Evolutionary conservation across 345 rosid species (phyloP).

Genomic region (Cardamine occulta): DNA sequence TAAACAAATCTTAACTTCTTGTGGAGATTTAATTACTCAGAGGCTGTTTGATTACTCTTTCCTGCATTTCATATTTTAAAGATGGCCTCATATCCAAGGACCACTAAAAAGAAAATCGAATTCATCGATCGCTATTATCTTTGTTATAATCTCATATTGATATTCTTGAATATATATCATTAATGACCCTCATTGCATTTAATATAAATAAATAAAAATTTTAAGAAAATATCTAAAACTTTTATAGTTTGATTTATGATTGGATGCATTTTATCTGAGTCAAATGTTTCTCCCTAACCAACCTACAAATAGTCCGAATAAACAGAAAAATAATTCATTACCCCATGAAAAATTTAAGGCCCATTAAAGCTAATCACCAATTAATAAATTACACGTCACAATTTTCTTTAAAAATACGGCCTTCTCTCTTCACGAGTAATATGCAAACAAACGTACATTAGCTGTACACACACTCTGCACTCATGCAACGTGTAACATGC

Average conservation of each 20-base stretch:
- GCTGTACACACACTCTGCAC: slow-evolving; percentile 20
- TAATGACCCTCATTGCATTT: too few species aligned
- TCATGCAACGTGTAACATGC: slow-evolving; percentile 27
- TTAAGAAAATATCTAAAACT: too few species aligned
- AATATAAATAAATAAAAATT: too few species aligned
- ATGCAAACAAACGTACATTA: slow-evolving; percentile 41
- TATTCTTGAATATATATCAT: too few species aligned
- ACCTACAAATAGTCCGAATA: background rate
- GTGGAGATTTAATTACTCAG: background rate
- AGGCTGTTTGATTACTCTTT: background rate
- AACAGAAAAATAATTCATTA: background rate
- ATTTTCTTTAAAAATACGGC: background rate
- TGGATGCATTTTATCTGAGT: background rate
- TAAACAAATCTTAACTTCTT: background rate
- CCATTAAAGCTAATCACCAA: slow-evolving; percentile 24
- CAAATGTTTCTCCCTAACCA: slow-evolving; percentile 6
- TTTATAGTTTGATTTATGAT: too few species aligned
- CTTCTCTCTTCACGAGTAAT: slow-evolving; percentile 41
- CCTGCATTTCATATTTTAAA: background rate
- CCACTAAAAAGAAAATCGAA: background rate
- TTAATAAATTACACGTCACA: slow-evolving; percentile 20
- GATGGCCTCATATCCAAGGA: background rate
- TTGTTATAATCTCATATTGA: too few species aligned
- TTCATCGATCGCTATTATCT: too few species aligned
- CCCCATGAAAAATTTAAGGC: slow-evolving; percentile 10